Evolutionary conservation across 1,139 yeast genomes (phyloP), one percentile per base, ranked within the genome.

Genomic region (Pichia terricola): DNA sequence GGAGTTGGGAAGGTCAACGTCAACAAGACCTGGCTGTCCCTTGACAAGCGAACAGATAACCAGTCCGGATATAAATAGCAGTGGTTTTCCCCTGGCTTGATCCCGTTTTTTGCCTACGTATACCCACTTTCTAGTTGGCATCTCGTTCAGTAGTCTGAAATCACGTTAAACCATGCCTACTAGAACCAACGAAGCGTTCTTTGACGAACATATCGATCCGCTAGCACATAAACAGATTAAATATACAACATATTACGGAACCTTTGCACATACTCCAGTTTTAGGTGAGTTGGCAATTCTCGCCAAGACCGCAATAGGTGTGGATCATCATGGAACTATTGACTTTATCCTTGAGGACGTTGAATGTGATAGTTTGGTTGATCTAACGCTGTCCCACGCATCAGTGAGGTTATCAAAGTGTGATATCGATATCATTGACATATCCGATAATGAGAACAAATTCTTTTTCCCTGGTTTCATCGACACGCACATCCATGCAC

Each of bases 401-500:
- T 35, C 40, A 1, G 32, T 10, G 32, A 30, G 9, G 10, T 30
- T 39, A 26, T 28, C 10, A n/a, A 2, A 25, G 3, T 44, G 40
- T 3, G 47, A 51, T 10, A 45, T 59, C 5, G 44, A 48, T 1
- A 47, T 67, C 1, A 54, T 65, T 7, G 66, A 65, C 40, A 45
- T 55, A 11, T 50, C 63, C 0, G 42, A 46, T n/a, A 51, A 57
- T 4, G 59, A 60, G 10, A 55, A 45, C 38, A 47, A 44, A 43
- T 88, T 89, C 60, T 77, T 82, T 55, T 77, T 86, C 56, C 98
- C 98, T 0, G 98, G 98, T 1, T 88, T 91, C 55, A 68, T 91
- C 11, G 98, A 91, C 58, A 88, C 97, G 2, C 98, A 91, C 60
- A 87, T 88, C 49, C 98, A 91, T 61, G 96, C 97, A 0, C 83